Base-by-base conservation (phyloP, 139 green algal species). In the Eudorina sp. region DNA sequence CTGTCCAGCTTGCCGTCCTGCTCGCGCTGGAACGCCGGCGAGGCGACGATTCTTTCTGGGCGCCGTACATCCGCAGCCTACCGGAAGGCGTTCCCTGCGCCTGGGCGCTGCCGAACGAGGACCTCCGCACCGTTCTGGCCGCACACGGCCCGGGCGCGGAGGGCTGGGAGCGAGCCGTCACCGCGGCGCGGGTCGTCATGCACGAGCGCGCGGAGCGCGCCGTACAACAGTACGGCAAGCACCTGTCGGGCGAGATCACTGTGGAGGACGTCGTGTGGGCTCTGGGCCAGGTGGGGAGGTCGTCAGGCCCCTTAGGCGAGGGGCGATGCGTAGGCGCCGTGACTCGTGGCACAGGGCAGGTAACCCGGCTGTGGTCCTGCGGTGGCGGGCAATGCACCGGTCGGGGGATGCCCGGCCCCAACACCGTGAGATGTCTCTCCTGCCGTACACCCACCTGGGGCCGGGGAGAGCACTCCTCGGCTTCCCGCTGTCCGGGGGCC, bases 11-110 rank as follows among this genome's bases (percentile, higher is more conserved):
- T 25, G 90, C 85, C 8, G 25, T 91, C 34, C 53, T 91, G 62
- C 64, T 92, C 0, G 90, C 90, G 13, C 36, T 74, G 21, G 90
- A 92, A 43, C 69, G 70, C 2, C n/a, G 0, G 2, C 62, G 88
- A 40, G 90, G 86, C 23, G 48, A 83, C 3, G 41, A 53, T 43
- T 89, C 80, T 2, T 84, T 73, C 75, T 92, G 86, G 85, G 43
- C 76, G 25, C 90, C 86, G 14, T 92, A 92, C 81, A 84, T 92
- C 31, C 36, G 27, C 48, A 75, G 8, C 36, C 51, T 92, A 0
- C 80, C 86, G 1, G 51, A 58, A 0, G 16, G 43, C 1, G n/a
- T 46, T n/a, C 79, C 84, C 0, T 90, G 85, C 27, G 86, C 36
- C 25, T 91, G 86, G 86, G 79, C 79, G 6, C 18, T 75, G 41